phyloP scores from a whole-genome alignment of 2,329 filamentous ascomycete genomes.

The Alternaria solani region DNA sequence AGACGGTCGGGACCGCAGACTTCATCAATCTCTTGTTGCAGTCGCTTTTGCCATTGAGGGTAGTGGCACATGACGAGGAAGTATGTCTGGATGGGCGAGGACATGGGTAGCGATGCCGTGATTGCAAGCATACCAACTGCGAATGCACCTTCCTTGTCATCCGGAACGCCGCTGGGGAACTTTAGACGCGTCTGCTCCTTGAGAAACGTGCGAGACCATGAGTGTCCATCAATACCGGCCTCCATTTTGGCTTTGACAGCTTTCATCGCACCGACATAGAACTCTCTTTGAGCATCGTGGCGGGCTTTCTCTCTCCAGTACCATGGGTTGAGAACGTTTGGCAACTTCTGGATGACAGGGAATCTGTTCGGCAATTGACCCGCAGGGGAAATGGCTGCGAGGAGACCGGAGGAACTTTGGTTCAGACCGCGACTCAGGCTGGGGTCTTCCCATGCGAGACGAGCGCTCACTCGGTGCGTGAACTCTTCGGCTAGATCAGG shows the following conservation, averaged over 20 bases:
- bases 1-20: constrained; percentile 56
- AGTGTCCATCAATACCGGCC: background rate
- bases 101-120: constrained; percentile 9
- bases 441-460: constrained; percentile 9
- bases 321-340: constrained; percentile 4
- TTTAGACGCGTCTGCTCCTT: constrained; percentile 8
- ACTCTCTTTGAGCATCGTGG: constrained; percentile 1
- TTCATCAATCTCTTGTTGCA: constrained; percentile 66
- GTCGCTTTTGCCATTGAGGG: constrained; percentile 62
- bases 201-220: constrained; percentile 9
- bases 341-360: background rate
- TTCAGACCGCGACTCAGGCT: constrained; percentile 3
- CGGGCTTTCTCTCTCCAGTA: constrained; percentile 8
- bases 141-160: constrained; percentile 6
- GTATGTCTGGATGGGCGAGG: constrained; percentile 6
- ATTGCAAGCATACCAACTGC: constrained; percentile 10
- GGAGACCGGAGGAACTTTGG: constrained; percentile 4
- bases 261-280: constrained; percentile 8
- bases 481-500: constrained; percentile 8
- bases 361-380: constrained; percentile 6
- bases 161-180: constrained; percentile 1
- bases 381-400: background rate
- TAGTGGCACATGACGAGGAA: constrained; percentile 46
- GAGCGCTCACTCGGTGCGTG: constrained; percentile 6
- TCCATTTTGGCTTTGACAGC: constrained; percentile 8